Evolutionary conservation across 305 asterid genomes (phyloP).

Genomic region (Fraxinus platypoda): DNA sequence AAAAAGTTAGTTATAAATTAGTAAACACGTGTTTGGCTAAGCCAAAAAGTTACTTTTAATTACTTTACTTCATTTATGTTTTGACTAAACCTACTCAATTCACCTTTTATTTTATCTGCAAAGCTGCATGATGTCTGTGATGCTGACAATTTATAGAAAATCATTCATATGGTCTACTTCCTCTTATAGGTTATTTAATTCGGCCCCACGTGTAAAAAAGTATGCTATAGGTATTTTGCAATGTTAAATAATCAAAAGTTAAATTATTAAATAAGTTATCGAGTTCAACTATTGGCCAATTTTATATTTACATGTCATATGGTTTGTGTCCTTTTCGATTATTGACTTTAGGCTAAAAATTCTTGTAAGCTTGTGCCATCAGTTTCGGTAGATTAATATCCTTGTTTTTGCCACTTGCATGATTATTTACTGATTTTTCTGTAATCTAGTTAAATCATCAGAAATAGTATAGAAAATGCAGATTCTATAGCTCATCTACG

Average conservation of each 20-base stretch:
- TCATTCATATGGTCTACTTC: not conserved
- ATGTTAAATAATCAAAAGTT: not conserved
- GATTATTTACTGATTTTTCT: not conserved
- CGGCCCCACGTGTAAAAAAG: not conserved
- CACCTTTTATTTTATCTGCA: not conserved
- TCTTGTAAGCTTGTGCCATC: conserved; percentile 21
- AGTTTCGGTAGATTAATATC: conserved; percentile 2
- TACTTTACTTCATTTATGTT: not conserved
- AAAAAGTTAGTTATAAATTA: not conserved
- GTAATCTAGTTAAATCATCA: not conserved
- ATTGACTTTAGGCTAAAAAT: conserved; percentile 25
- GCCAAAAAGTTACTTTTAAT: not conserved
- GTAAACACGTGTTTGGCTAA: not conserved
- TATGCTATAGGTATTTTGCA: not conserved
- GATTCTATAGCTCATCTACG: not conserved
- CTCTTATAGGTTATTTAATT: not conserved
- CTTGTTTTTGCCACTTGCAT: conserved; percentile 19
- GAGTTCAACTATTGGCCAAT: conserved; percentile 17
- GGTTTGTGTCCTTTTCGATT: conserved; percentile 19
- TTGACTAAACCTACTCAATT: not conserved
- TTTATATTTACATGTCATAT: conserved; percentile 24
- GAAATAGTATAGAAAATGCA: not conserved
- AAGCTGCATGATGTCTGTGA: conserved; percentile 1
- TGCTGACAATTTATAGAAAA: not conserved
- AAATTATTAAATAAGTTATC: not conserved